phyloP scores from a whole-genome alignment of 2,329 filamentous ascomycete genomes.

The Exophiala oligosperma region DNA sequence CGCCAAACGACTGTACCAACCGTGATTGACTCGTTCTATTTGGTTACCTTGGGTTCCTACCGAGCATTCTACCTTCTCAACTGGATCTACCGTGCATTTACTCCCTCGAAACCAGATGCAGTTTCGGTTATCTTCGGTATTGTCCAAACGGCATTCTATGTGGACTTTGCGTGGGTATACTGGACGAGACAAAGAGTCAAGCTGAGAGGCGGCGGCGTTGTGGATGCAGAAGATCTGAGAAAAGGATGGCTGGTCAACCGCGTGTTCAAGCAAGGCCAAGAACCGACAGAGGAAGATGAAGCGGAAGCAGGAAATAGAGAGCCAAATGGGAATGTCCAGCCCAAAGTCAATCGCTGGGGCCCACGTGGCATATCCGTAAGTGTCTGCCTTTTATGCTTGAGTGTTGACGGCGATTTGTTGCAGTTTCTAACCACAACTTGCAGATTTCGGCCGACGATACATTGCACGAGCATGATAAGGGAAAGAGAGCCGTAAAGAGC shows the following conservation, averaged over 20 bases:
- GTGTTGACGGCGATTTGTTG: no score
- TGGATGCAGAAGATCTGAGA: slow-evolving; percentile 84
- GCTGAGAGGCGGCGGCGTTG: slow-evolving; percentile 80
- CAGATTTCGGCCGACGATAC: slow-evolving; percentile 58
- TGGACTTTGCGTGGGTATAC: slow-evolving; percentile 97
- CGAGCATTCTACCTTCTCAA: slow-evolving; percentile 87
- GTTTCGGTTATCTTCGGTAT: slow-evolving; percentile 83
- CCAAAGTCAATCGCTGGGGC: slow-evolving; percentile 53
- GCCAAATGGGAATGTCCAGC: slow-evolving; percentile 15
- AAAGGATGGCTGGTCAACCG: slow-evolving; percentile 80
- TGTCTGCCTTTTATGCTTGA: no score
- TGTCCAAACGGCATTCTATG: slow-evolving; percentile 83
- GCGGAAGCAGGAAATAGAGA: slow-evolving; percentile 27
- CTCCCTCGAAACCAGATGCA: slow-evolving; percentile 49
- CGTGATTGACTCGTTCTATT: slow-evolving; percentile 95
- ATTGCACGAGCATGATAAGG: slow-evolving; percentile 32
- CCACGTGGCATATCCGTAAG: slow-evolving; percentile 53
- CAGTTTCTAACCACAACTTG: no score
- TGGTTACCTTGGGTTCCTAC: slow-evolving; percentile 82
- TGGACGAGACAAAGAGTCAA: slow-evolving; percentile 91
- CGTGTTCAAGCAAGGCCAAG: slow-evolving; percentile 54
- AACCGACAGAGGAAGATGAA: slow-evolving; percentile 31
- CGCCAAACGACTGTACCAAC: slow-evolving; percentile 95
- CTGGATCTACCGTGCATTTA: slow-evolving; percentile 73
- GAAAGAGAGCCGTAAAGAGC: slow-evolving; percentile 8